These are phyloP conservation scores for Blastobotrys petasosporus DNA, from an alignment of 1,139 yeast genomes.

Conservation along the genomic window DNA sequence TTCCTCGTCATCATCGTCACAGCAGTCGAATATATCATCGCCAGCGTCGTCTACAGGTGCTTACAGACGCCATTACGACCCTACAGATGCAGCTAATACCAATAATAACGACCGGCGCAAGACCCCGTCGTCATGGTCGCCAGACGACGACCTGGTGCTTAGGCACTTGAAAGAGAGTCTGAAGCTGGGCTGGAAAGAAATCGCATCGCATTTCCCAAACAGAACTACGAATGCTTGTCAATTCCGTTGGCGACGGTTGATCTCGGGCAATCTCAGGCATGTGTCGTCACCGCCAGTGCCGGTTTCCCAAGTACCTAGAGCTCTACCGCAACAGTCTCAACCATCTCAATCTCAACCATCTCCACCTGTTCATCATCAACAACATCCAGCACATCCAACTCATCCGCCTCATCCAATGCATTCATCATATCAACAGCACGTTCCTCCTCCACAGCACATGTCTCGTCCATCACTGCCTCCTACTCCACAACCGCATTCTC, in stretches of 20 bases:
- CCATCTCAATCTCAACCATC: constrained; percentile 6
- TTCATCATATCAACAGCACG: too few species aligned
- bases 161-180: constrained; percentile 66
- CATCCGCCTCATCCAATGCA: not conserved
- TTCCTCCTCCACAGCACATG: too few species aligned
- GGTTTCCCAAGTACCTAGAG: not conserved
- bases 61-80: not conserved
- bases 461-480: constrained; percentile 1
- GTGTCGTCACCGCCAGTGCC: not conserved
- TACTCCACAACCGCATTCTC: constrained; percentile 8
- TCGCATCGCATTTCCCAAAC: constrained; percentile 60
- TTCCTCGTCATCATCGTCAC: not conserved
- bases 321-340: constrained; percentile 9
- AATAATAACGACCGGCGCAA: constrained; percentile 20
- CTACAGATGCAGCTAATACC: not conserved
- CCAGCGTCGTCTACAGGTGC: not conserved
- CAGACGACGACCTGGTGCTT: constrained; percentile 62
- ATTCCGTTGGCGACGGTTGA: constrained; percentile 70
- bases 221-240: constrained; percentile 82
- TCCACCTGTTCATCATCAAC: constrained; percentile 6
- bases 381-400: not conserved
- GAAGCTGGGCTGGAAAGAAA: constrained; percentile 77
- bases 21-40: not conserved
- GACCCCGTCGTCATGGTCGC: constrained; percentile 74
- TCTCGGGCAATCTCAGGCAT: constrained; percentile 39